Percentiles rank a stretch among this genome's conserved stretches.
Conservation (phyloP, 2,329 filamentous ascomycete genomes). For the Beauveria pseudobassiana region DNA sequence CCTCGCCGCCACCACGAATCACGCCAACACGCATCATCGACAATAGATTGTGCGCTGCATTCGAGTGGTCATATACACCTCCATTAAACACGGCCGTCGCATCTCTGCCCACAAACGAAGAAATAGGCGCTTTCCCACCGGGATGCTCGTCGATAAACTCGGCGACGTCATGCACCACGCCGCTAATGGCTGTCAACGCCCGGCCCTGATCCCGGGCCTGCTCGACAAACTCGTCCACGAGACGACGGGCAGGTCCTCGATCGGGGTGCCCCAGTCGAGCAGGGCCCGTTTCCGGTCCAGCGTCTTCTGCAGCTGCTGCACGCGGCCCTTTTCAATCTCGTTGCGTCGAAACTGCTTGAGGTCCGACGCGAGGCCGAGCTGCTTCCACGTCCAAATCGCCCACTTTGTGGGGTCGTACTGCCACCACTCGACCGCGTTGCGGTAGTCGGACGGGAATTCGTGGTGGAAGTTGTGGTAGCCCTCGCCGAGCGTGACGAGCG, state of each 20-base stretch:
- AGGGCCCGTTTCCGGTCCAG: conserved; percentile 76
- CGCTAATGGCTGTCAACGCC: conserved; percentile 62
- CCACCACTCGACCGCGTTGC: conserved; percentile 84
- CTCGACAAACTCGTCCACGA: conserved; percentile 70
- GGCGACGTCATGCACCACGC: conserved; percentile 72
- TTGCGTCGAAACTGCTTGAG: conserved; percentile 87
- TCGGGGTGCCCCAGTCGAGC: conserved; percentile 79
- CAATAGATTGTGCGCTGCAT: conserved; percentile 73
- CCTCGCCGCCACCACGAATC: conserved; percentile 69
- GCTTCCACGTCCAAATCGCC: conserved; percentile 79
- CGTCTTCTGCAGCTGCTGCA: conserved; percentile 89
- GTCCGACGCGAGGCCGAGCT: conserved; percentile 74
- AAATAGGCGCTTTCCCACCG: conserved; percentile 71
- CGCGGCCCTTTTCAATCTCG: conserved; percentile 85
- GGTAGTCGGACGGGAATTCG: conserved; percentile 89
- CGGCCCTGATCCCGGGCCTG: conserved; percentile 62
- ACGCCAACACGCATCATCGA: conserved; percentile 75
- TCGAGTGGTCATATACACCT: conserved; percentile 74
- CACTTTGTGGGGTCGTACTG: conserved; percentile 92
- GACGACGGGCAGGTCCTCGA: conserved; percentile 79
- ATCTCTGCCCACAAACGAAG: conserved; percentile 67
- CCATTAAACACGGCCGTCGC: conserved; percentile 79
- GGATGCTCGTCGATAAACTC: conserved; percentile 75
- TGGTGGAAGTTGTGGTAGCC: conserved; percentile 96
- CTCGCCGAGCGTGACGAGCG: conserved; percentile 76